Evolutionary conservation across 345 rosid genomes (phyloP), one percentile per base, ranked within the genome.

Genomic region (Rhizophora apiculata): DNA sequence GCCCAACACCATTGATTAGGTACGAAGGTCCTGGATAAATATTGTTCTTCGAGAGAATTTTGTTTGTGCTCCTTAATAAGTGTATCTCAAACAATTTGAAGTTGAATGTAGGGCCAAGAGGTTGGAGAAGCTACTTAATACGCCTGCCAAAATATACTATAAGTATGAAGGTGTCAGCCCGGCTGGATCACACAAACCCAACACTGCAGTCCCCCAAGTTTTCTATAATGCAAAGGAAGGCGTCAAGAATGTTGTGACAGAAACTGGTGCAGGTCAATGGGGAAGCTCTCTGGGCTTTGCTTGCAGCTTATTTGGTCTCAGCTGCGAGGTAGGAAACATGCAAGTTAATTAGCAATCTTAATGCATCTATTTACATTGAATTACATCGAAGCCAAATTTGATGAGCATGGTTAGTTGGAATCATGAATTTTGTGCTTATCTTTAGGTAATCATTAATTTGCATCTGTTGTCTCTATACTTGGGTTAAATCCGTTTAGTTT

Each of bases 191-290:
- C 98, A 94, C 78, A 94, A 94, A 76, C 93, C 96, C 0, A 94
- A 94, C 85, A 63, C 87, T 36, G 95, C 98, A 0, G 87, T 94
- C 63, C 98, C 98, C 0, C 98, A 94, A 80, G 96, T 74, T 53
- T 88, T 82, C 77, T 91, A 89, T 64, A 94, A 94, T 72, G 93
- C 92, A 0, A 79, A 85, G 76, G 85, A 82, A 82, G 96, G 97
- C 5, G 46, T 86, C 62, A 94, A 86, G 85, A 94, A 87, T 37
- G 78, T 91, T 58, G 95, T 88, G 22, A 94, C 98, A 0, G 97
- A 94, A 82, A 94, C 97, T 0, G 98, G 98, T 6, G 98, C 98
- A 65, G 98, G 98, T 57, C 98, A 94, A 71, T 94, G 98, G 98
- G 98, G 98, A 63, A 72, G 97, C 67, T 83, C 97, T 20, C 77